Evolutionary conservation across 2,329 filamentous ascomycete species (phyloP), one percentile per base, ranked within the genome.

Genomic region (Polytolypa hystricis): DNA sequence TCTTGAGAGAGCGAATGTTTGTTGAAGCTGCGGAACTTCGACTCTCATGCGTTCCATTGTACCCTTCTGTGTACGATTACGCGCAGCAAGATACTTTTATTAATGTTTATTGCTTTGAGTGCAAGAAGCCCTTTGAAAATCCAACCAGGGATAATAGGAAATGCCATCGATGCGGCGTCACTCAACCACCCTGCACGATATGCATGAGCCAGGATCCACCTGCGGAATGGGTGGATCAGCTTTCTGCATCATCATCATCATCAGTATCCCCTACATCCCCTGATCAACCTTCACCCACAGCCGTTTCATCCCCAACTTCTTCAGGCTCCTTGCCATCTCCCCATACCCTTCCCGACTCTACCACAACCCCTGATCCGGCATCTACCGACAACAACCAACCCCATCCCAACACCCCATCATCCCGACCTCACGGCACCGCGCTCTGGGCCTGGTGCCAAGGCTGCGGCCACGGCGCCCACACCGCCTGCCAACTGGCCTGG

Each of bases 401-500:
- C 55, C n/a, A 59, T 62, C 17, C 41, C 45, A 28, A 12, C 18
- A 15, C 7, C 14, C 30, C 39, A 43, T 39, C 41, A 40, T 44
- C 50, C 6, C 51, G 52, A 12, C 50, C 52, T 19, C 53, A 50
- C 38, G 59, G 56, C 20, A 49, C 59, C 11, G 50, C 53, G 5
- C 60, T 74, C 14, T 75, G 68, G 66, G 65, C 68, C 4, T 69
- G 67, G 60, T 80, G 76, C 51, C 63, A 74, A 47, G 60, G 69
- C 9, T 80, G 76, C 51, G 72, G 73, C 3, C 76, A 80, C 46
- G 67, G 70, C 26, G 73, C 69, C 2, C 76, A 80, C 48, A 57
- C 66, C 4, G 65, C 66, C 33, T 80, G 76, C 50, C 61, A 77
- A 19, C 62, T 60, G 5, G 62, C 64, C 10, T 78, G 74, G 74